Evolutionary conservation across 78 protist species (phyloP).

Genomic region (Speleostelium caveatum): DNA sequence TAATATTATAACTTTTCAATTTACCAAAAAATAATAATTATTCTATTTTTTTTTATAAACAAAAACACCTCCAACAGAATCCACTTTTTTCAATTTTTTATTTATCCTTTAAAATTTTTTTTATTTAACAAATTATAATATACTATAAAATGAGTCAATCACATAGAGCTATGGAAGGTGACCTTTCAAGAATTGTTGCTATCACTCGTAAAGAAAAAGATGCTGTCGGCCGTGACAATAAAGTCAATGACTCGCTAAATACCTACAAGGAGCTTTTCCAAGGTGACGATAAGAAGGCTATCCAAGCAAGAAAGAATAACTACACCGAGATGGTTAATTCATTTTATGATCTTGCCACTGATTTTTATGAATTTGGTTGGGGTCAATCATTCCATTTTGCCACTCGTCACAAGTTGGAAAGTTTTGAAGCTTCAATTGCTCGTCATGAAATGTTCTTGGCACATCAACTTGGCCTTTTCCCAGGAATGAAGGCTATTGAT

Average conservation of each 20-base stretch:
- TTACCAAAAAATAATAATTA: too few relatives aligned
- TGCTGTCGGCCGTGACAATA: conserved; percentile 52
- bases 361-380: conserved; percentile 97
- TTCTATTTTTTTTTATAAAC: too few relatives aligned
- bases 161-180: conserved; percentile 82
- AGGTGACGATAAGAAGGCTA: conserved; percentile 46
- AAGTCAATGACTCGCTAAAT: conserved; percentile 44
- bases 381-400: conserved; percentile 97
- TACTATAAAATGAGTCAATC: conserved; percentile 71
- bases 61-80: too few relatives aligned
- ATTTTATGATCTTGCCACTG: conserved; percentile 95
- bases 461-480: conserved; percentile 75
- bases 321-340: conserved; percentile 87
- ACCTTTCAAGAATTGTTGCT: conserved; percentile 63
- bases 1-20: too few relatives aligned
- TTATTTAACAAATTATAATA: too few relatives aligned
- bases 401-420: conserved; percentile 82
- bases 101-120: too few relatives aligned
- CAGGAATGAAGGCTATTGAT: conserved; percentile 89
- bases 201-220: conserved; percentile 73
- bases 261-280: conserved; percentile 63
- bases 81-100: too few relatives aligned
- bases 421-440: conserved; percentile 73
- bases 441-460: conserved; percentile 95
- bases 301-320: conserved; percentile 71